A percentile compares a stretch with the other conserved stretches of the same genome.
phyloP scores from a whole-genome alignment of 1,139 yeast species.

The Lizanozyma gosingica region DNA sequence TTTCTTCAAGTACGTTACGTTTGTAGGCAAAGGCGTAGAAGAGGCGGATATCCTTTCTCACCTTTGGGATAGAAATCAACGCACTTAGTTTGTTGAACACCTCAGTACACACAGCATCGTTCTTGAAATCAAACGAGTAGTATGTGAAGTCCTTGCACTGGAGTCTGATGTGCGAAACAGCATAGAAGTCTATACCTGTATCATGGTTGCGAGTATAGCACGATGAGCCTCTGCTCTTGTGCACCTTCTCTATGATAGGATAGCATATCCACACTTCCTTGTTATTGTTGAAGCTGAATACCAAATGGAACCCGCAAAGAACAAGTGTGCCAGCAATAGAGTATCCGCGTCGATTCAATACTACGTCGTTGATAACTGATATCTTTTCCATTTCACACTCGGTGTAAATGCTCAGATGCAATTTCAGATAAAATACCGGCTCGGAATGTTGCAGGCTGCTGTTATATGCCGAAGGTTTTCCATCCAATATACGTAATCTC shows the following conservation, averaged over 20 bases:
- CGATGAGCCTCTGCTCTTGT: conserved; percentile 48
- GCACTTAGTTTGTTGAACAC: conserved; percentile 66
- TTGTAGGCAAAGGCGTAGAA: conserved; percentile 41
- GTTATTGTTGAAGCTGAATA: conserved; percentile 18
- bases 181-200: conserved; percentile 23
- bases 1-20: conserved; percentile 55
- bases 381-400: conserved; percentile 21
- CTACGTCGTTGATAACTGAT: conserved; percentile 27
- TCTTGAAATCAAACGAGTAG: conserved; percentile 64
- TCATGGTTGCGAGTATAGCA: not conserved
- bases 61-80: conserved; percentile 38
- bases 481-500: too few species aligned
- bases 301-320: conserved; percentile 30
- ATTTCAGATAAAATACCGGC: too few species aligned
- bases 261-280: conserved; percentile 89
- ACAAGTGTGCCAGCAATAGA: conserved; percentile 28
- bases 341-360: conserved; percentile 31
- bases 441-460: too few species aligned
- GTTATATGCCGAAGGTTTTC: too few species aligned
- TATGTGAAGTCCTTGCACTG: conserved; percentile 86
- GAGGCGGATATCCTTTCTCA: conserved; percentile 30
- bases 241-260: conserved; percentile 69
- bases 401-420: too few species aligned
- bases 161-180: conserved; percentile 52
- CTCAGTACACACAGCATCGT: conserved; percentile 53